Base-by-base conservation (phyloP, 78 protist species). In the Creolimax fragrantissima region DNA sequence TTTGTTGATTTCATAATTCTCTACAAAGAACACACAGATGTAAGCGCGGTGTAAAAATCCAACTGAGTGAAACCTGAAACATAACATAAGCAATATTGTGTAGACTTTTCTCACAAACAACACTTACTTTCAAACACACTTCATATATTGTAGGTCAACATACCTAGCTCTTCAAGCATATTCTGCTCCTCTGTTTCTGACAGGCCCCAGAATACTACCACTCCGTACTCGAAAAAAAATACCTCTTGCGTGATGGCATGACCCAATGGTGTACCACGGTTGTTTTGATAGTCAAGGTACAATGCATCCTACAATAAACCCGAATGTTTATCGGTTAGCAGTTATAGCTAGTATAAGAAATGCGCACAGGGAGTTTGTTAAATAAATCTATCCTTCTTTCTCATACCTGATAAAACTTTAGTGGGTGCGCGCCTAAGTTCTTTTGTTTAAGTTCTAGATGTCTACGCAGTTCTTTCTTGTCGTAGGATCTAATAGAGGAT, bases 141-240 rank as follows among this genome's bases (percentile, higher is more conserved):
- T n/a, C n/a, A n/a, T n/a, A n/a, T n/a, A n/a, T n/a, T n/a, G n/a
- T n/a, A n/a, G n/a, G n/a, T n/a, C n/a, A n/a, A n/a, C n/a, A n/a
- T 58, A 58, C 74, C 74, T 58, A 58, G 11, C 24, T 58, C 74
- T 24, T 58, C 39, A 17, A 58, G 74, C 17, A 90, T 74, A 2
- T 35, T 35, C 4, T 37, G 83, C 35, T 90, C 92, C 41, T 90
- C 81, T 42, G 24, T 5, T 11, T 45, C 92, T 24, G 83, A 24
- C 92, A 90, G 5, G 4, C 92, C 92, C 92, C 92, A 90, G 17
- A 58, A 36, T n/a, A 74, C 84, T 81, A 90, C 7, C 35, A 44
- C 84, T 17, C 92, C 92, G 35, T 90, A 90, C 17, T 90, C 92
- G 86, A 90, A 90, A 32, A 36, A 90, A 35, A 90, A 90, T 44